These are phyloP conservation scores for Cercospora sp. DNA, from an alignment of 2,329 filamentous ascomycete species.

Conservation along the genomic window DNA sequence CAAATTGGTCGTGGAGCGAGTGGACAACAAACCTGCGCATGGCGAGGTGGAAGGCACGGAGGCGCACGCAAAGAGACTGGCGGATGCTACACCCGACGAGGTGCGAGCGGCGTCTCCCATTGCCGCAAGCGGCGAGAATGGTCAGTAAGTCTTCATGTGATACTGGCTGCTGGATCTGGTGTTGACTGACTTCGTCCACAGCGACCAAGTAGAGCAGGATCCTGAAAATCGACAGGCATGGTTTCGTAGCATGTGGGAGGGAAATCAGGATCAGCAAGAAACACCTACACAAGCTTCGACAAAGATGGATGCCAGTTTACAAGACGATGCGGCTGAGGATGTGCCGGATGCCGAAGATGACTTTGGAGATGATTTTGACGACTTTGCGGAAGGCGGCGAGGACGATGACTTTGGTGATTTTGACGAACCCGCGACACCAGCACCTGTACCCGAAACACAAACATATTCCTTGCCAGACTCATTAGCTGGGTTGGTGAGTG, in stretches of 20 bases:
- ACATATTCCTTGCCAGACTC: slow-evolving; percentile 41
- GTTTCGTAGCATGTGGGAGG: slow-evolving; percentile 40
- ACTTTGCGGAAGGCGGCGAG: slow-evolving; percentile 56
- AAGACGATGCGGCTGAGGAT: slow-evolving; percentile 58
- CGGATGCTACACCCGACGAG: slow-evolving; percentile 61
- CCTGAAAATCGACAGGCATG: slow-evolving; percentile 36
- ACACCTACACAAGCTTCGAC: slow-evolving; percentile 17
- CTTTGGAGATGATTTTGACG: slow-evolving; percentile 69
- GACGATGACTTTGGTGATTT: slow-evolving; percentile 56
- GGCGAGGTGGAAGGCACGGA: slow-evolving; percentile 63
- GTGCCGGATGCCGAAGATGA: slow-evolving; percentile 63
- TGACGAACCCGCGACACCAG: slow-evolving; percentile 41
- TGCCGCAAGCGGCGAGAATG: slow-evolving; percentile 54
- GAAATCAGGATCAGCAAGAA: slow-evolving; percentile 23
- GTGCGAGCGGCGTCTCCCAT: slow-evolving; percentile 53
- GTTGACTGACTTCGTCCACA: slow-evolving; percentile 24
- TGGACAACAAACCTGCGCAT: slow-evolving; percentile 59
- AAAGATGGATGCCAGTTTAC: slow-evolving; percentile 38
- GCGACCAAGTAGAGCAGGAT: slow-evolving; percentile 40
- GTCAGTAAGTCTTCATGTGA: slow-evolving; percentile 53
- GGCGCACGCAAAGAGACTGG: slow-evolving; percentile 57
- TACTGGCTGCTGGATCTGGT: neutral
- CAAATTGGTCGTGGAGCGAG: slow-evolving; percentile 62
- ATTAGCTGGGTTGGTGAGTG: slow-evolving; percentile 53
- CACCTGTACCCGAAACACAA: slow-evolving; percentile 31